These are phyloP conservation scores for Clitopilus passeckerianus DNA, from an alignment of 768 basidiomycete genomes.

Conservation along the genomic window DNA sequence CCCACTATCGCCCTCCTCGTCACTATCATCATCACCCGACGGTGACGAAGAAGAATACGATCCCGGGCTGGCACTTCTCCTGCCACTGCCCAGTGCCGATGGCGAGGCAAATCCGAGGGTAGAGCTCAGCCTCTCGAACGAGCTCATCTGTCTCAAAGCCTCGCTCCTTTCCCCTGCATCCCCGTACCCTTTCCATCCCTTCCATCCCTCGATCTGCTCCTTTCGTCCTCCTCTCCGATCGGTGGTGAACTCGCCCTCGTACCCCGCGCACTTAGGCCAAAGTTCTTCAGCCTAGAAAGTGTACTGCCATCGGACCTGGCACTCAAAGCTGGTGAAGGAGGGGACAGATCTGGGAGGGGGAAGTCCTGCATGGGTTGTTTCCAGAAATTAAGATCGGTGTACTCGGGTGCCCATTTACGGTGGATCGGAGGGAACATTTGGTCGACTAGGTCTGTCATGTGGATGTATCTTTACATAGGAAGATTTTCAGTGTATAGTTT, in stretches of 20 bases:
- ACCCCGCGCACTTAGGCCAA: constrained; percentile 59
- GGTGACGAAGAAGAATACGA: constrained; percentile 47
- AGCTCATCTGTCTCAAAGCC: constrained; percentile 63
- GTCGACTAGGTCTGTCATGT: constrained; percentile 99
- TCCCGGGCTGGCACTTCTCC: constrained; percentile 48
- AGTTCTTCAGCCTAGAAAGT: constrained; percentile 69
- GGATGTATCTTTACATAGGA: constrained; percentile 68
- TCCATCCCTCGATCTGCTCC: constrained; percentile 24
- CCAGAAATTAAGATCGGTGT: constrained; percentile 98
- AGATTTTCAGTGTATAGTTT: constrained; percentile 68
- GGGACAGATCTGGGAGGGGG: constrained; percentile 71
- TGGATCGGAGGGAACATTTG: constrained; percentile 98
- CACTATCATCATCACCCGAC: constrained; percentile 15
- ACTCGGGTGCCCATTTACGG: constrained; percentile 84
- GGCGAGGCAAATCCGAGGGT: constrained; percentile 47
- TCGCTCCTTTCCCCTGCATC: background rate
- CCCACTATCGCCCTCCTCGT: constrained; percentile 38
- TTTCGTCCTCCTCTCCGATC: background rate
- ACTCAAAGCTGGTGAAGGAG: constrained; percentile 90
- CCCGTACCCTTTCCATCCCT: constrained; percentile 10
- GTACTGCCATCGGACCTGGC: constrained; percentile 86
- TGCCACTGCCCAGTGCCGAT: constrained; percentile 28
- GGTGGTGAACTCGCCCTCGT: background rate
- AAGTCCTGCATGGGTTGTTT: constrained; percentile 75
- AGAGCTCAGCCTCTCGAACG: constrained; percentile 65